Percentiles rank a stretch among this genome's conserved stretches.
phyloP scores from a whole-genome alignment of 1,139 yeast species.

The Taphrina betulina region DNA sequence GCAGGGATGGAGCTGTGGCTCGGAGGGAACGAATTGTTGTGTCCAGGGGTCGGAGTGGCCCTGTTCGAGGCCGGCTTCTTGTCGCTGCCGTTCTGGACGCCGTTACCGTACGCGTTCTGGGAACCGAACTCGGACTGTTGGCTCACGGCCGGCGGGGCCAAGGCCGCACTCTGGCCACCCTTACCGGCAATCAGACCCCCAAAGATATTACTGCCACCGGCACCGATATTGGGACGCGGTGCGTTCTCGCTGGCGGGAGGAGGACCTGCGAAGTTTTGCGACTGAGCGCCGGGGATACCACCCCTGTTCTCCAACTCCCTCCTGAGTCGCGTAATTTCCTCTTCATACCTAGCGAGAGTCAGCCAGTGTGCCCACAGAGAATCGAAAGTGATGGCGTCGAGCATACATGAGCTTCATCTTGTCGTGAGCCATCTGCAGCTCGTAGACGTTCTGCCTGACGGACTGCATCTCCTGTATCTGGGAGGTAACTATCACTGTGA shows the following conservation, averaged over 20 bases:
- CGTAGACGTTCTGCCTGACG: constrained; percentile 89
- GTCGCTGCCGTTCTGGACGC: constrained; percentile 13
- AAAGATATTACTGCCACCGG: constrained; percentile 43
- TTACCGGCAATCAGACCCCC: constrained; percentile 45
- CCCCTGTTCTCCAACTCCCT: constrained; percentile 68
- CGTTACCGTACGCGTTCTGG: constrained; percentile 32
- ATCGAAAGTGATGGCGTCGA: neutral
- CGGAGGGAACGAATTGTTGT: constrained; percentile 18
- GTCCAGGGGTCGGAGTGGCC: constrained; percentile 25
- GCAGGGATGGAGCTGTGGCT: constrained; percentile 26
- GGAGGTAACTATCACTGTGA: constrained; percentile 68
- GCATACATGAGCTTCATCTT: constrained; percentile 78
- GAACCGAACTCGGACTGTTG: constrained; percentile 36
- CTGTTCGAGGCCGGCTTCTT: constrained; percentile 22
- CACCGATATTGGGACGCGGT: constrained; percentile 43
- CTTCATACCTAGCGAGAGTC: constrained; percentile 59
- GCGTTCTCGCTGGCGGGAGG: constrained; percentile 41
- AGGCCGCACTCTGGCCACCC: constrained; percentile 40
- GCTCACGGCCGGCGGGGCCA: constrained; percentile 27
- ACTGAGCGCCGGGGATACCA: constrained; percentile 39
- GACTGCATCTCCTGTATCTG: constrained; percentile 94
- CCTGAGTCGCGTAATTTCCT: constrained; percentile 80
- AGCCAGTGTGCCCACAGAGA: neutral
- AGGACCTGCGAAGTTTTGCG: constrained; percentile 19
- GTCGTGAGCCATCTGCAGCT: constrained; percentile 89